Base-by-base conservation (phyloP, 106 monocot species). In the Alisma plantagoaquatica region DNA sequence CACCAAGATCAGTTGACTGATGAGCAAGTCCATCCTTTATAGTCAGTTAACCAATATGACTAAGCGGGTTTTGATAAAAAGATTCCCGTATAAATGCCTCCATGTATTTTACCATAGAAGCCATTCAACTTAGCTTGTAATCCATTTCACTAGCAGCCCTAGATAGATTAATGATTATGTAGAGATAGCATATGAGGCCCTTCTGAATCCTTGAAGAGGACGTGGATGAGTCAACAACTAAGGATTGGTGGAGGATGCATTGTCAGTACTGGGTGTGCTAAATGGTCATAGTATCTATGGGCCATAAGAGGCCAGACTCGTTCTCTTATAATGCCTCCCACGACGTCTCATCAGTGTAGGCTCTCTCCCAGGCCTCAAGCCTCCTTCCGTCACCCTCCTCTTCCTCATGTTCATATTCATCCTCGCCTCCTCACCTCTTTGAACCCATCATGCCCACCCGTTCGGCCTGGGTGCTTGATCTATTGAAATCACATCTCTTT, bases 11-110 rank as follows among this genome's bases (percentile, higher is more conserved):
- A 27, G 98, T 91, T 47, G 91, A 75, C 38, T 86, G 62, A 9
- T 99, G 82, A n/a, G 90, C 62, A 53, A 99, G 38, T 45, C 98
- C 98, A 65, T 99, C 98, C 66, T 99, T 90, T 49, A 99, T 82
- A 22, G 72, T 73, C 3, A 99, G 65, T 3, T 90, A 52, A 32
- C 98, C 86, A 43, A 90, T 62, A 69, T 90, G 98, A 62, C 90
- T 90, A 25, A 99, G 81, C 2, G 90, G 98, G 41, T 99, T 99
- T 60, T 99, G 90, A 68, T 90, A 85, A 64, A 99, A 91, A 70
- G 82, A 99, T 71, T 99, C 98, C 69, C 82, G 75, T 16, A 99
- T 74, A 49, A 99, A 99, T 23, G 63, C 64, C 69, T 79, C 90
- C 1, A 66, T 79, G 59, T 68, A 66, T 75, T 80, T 99, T 29